Evolutionary conservation across 2,329 filamentous ascomycete genomes (phyloP).

Genomic region (Pseudogymnoascus verrucosus): DNA sequence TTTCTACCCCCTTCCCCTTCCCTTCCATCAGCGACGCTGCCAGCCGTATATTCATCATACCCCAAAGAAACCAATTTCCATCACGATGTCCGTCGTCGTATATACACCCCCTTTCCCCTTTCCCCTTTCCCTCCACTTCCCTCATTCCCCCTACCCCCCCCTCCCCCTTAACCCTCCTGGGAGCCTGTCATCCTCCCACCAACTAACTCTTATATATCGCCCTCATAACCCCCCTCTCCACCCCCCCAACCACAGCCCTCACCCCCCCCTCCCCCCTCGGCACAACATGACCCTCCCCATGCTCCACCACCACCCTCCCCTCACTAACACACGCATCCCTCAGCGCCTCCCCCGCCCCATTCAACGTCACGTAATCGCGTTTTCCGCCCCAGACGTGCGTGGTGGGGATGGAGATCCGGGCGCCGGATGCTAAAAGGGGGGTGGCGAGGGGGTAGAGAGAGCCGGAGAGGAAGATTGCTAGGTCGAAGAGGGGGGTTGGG

Average conservation of each 20-base stretch:
- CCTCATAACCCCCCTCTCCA: constrained; percentile 7
- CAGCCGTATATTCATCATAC: background rate
- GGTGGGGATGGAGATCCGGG: background rate
- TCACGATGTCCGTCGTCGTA: background rate
- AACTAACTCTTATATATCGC: background rate
- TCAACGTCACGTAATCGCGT: constrained; percentile 4
- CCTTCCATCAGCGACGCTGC: background rate
- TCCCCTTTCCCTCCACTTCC: background rate
- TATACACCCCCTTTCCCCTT: background rate
- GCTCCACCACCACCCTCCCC: constrained; percentile 53
- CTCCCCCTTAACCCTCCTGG: background rate
- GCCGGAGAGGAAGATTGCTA: constrained; percentile 36
- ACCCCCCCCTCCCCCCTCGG: constrained; percentile 40
- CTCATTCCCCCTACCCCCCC: constrained; percentile 8
- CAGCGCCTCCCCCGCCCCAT: constrained; percentile 45
- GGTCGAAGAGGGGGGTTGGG: constrained; percentile 40
- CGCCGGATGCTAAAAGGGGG: background rate
- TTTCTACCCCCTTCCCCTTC: background rate
- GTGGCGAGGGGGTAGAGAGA: background rate
- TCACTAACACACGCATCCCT: constrained; percentile 56
- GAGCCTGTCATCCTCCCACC: too few species aligned
- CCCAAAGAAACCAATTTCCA: background rate
- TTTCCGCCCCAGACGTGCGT: background rate
- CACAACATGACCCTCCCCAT: constrained; percentile 56
- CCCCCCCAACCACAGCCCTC: constrained; percentile 15